Conservation (phyloP, 257 asterid species). For the Forsythia viridissima region DNA sequence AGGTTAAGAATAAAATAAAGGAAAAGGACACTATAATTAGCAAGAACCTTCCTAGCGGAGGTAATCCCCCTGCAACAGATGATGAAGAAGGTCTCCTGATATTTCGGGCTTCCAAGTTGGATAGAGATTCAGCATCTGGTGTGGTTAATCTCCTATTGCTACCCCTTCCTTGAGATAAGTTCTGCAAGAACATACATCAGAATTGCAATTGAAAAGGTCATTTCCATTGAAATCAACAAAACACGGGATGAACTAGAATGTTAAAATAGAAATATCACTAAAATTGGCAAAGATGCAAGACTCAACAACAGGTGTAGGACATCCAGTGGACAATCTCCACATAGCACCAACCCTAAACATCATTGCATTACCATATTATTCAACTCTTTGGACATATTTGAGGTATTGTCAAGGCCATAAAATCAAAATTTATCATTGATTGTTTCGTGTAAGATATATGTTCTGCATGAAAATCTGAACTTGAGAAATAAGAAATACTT, state of each 20-base stretch:
- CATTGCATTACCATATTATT: background rate
- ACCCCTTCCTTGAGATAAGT: constrained; percentile 74
- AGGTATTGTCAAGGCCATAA: background rate
- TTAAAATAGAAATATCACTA: background rate
- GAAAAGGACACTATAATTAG: constrained; percentile 9
- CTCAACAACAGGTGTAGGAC: background rate
- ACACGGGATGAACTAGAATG: background rate
- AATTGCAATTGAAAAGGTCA: constrained; percentile 1
- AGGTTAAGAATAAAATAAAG: background rate
- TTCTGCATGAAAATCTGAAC: background rate
- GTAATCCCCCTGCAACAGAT: constrained; percentile 91
- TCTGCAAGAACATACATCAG: constrained; percentile 40
- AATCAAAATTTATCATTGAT: background rate
- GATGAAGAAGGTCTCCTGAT: constrained; percentile 74
- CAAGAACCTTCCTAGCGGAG: constrained; percentile 88
- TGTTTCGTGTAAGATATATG: background rate
- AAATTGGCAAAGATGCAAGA: background rate
- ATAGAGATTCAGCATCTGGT: constrained; percentile 50
- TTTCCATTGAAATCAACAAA: constrained; percentile 4
- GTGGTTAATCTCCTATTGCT: constrained; percentile 50
- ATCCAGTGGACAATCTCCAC: background rate
- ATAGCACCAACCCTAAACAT: background rate
- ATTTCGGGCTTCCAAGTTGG: constrained; percentile 49
- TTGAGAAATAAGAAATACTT: background rate
- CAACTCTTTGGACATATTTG: background rate